Conservation (phyloP, 108 stramenopile genomes). For the Cyclostephanos invisitatus region DNA sequence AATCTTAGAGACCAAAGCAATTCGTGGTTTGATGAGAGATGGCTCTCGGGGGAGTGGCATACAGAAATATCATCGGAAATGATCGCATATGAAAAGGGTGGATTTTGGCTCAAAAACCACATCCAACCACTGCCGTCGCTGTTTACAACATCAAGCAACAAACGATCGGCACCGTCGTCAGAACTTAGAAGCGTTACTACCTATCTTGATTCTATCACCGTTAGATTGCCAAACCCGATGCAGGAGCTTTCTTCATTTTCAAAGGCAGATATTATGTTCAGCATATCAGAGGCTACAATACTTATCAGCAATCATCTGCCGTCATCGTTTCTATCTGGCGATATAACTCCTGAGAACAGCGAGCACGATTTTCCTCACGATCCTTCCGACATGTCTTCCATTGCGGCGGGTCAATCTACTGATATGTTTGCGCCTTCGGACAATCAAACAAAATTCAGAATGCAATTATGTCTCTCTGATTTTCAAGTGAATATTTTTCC, state of each 20-base stretch:
- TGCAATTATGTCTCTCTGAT: conserved; percentile 56
- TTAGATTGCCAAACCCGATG: conserved; percentile 59
- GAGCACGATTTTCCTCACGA: conserved; percentile 67
- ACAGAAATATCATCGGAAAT: conserved; percentile 53
- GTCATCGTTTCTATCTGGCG: conserved; percentile 61
- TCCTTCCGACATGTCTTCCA: conserved; percentile 58
- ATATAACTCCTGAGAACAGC: conserved; percentile 47
- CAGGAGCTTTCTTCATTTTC: conserved; percentile 54
- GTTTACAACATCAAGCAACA: conserved; percentile 55
- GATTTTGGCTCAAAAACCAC: conserved; percentile 48
- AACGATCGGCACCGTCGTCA: conserved; percentile 56
- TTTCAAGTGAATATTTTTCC: conserved; percentile 56
- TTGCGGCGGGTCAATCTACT: conserved; percentile 26
- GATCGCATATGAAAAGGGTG: conserved; percentile 33
- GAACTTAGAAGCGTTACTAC: conserved; percentile 69
- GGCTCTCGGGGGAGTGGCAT: conserved; percentile 73
- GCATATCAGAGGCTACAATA: conserved; percentile 55
- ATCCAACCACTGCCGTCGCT: conserved; percentile 57
- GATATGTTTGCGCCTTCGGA: conserved; percentile 19
- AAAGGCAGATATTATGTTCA: conserved; percentile 47
- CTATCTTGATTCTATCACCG: conserved; percentile 43
- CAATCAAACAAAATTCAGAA: conserved; percentile 53
- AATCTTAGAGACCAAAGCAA: conserved; percentile 39
- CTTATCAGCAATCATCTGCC: conserved; percentile 68
- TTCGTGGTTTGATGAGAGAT: conserved; percentile 59